A percentile compares a stretch with the other conserved stretches of the same genome.
Conservation (phyloP, 176 grass and related monocot species). For the Lolium rigidum region DNA sequence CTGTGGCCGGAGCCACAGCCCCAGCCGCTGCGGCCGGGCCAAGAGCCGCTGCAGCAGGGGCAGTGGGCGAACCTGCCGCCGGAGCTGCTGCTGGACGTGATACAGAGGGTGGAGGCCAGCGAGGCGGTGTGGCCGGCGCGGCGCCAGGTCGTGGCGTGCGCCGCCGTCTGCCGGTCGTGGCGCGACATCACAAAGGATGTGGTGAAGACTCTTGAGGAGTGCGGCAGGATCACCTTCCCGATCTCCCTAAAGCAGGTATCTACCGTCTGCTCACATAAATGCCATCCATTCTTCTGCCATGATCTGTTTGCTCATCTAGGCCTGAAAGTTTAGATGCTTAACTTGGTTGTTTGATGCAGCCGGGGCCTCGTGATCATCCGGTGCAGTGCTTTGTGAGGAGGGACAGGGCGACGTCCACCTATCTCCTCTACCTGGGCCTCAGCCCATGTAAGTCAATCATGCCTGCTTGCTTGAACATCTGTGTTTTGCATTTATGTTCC, state of each 20-base stretch:
- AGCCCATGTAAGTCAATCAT: slow-evolving; percentile 79
- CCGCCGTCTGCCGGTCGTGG: slow-evolving; percentile 93
- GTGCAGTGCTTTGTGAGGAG: slow-evolving; percentile 93
- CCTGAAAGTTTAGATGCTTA: slow-evolving; percentile 35
- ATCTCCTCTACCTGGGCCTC: slow-evolving; percentile 86
- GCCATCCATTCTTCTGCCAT: neutral
- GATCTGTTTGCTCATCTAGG: slow-evolving; percentile 5
- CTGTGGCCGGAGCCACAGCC: slow-evolving; percentile 55
- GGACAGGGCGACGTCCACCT: slow-evolving; percentile 86
- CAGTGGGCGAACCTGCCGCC: slow-evolving; percentile 93
- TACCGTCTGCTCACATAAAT: neutral
- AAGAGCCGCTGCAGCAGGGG: slow-evolving; percentile 65
- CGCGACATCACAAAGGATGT: slow-evolving; percentile 90
- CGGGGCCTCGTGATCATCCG: slow-evolving; percentile 75
- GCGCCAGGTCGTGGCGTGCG: slow-evolving; percentile 79
- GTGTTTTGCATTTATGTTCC: slow-evolving; percentile 1
- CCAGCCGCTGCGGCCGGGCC: slow-evolving; percentile 50
- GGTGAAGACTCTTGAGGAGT: slow-evolving; percentile 85
- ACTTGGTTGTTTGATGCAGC: slow-evolving; percentile 55
- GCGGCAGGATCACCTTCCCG: slow-evolving; percentile 90
- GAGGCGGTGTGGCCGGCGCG: slow-evolving; percentile 85
- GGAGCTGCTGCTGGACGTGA: slow-evolving; percentile 92
- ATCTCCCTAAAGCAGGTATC: slow-evolving; percentile 94
- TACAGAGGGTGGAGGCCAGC: slow-evolving; percentile 88
- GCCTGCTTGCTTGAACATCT: slow-evolving; percentile 7